Base-by-base conservation (phyloP, 2,329 filamentous ascomycete species). In the Leptodontidium sp. region DNA sequence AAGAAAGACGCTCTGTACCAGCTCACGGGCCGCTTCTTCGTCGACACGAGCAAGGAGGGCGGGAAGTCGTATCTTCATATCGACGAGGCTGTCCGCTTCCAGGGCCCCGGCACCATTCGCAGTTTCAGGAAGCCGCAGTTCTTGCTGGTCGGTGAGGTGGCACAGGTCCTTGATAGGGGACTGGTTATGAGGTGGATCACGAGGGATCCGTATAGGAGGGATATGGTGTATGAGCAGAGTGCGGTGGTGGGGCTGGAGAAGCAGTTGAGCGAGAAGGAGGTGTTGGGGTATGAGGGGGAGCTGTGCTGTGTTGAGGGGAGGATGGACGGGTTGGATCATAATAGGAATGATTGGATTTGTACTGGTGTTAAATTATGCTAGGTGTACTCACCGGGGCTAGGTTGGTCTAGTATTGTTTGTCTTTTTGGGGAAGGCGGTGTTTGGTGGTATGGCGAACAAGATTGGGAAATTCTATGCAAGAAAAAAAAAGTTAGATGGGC, bases 1-100 rank as follows among this genome's bases (percentile, higher is more conserved):
- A 71, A 71, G 64, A 67, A 70, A 52, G 68, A 72, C 59, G 71
- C 71, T 2, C 47, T 73, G 55, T 73, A 73, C 59, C 70, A 71
- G 38, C 61, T 73, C 32, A 62, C 64, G 24, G 71, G 71, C 14
- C 61, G 71, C 12, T 69, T 72, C 47, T 70, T 69, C 62, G 53
- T 73, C 61, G 65, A 71, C 50, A 69, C 62, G 38, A 65, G 57
- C 26, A 35, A 57, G 21, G 68, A 69, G 49, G 71, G 63, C 14
- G 65, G 57, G 43, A 64, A 67, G 24, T 68, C 68, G 5, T 73
- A 73, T 64, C 49, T 70, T 2, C 71, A 72, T 32, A 66, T 72
- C 45, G 70, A 71, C 29, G 70, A 70, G 63, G 70, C 70, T 9
- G 64, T 70, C 17, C 61, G 70, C 11, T 73, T 73, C 47, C 71